Evolutionary conservation across 169 alveolate species (phyloP), one percentile per base, ranked within the genome.

Genomic region (Plasmodium vivax): DNA sequence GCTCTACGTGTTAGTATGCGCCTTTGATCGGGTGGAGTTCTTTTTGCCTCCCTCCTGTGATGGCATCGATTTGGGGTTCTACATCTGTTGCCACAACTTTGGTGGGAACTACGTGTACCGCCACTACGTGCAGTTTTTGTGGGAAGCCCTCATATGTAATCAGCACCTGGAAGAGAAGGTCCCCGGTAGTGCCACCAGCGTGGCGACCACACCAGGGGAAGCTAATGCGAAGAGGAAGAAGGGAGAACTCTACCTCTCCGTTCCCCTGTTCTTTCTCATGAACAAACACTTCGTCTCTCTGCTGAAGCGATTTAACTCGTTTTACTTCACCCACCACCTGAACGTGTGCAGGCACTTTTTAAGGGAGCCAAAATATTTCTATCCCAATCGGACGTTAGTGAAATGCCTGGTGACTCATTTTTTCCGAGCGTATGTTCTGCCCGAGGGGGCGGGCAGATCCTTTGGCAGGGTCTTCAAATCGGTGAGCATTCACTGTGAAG

Each of bases 31-130:
- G 19, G 56, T 92, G 27, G 62, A 83, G 6, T 72, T 92, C 62
- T 92, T 92, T 51, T 6, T 92, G 3, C 95, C 95, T 9, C 95
- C 95, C 9, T 82, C 95, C 23, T 92, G 95, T 82, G 95, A 92
- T 71, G 95, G 82, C 47, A 81, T 82, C 32, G 62, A 83, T 14
- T 73, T 92, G 56, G 91, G 84, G 36, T 82, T 92, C 14, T 92
- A 82, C 32, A 47, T 92, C 14, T 92, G 73, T 77, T 92, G 95
- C 73, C 3, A 51, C 16, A 79, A 41, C 58, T 92, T 92, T n/a
- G 54, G 77, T 82, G 95, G 56, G 45, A 71, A 92, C 84, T 92
- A 82, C 58, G 77, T 92, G 56, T 92, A 92, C 54, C 75, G 95
- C 2, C 95, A 92, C 75, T 92, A 92, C 34, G 54, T 92, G 27